These are phyloP conservation scores for Melampsora larici-populina DNA, from an alignment of 1,284 basidiomycete genomes.

Conservation along the genomic window DNA sequence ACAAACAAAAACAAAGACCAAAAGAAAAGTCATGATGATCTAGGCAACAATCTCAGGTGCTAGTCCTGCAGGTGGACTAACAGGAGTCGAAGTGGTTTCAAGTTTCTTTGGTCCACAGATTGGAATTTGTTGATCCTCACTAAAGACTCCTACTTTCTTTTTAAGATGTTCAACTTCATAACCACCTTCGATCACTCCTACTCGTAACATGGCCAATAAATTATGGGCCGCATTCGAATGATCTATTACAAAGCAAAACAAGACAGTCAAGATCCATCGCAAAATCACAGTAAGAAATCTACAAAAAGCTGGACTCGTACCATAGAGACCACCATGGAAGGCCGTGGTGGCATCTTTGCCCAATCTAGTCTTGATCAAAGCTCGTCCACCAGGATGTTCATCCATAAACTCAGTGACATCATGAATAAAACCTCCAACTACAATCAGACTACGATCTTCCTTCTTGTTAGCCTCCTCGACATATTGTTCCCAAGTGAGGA, in stretches of 20 bases:
- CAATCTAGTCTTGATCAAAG: conserved; percentile 63
- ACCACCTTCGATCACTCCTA: conserved; percentile 77
- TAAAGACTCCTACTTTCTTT: conserved; percentile 38
- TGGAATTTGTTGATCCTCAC: conserved; percentile 35
- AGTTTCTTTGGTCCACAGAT: conserved; percentile 41
- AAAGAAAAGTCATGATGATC: background rate
- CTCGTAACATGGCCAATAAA: conserved; percentile 81
- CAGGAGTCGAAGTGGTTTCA: conserved; percentile 12
- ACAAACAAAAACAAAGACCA: no score
- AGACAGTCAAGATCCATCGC: background rate
- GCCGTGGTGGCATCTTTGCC: conserved; percentile 85
- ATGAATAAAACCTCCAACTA: conserved; percentile 85
- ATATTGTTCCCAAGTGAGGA: conserved; percentile 83
- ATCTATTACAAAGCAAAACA: conserved; percentile 60
- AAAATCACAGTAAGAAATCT: no score
- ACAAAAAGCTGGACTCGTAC: background rate
- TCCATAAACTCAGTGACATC: conserved; percentile 81
- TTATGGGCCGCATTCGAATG: conserved; percentile 89
- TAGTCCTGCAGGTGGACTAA: background rate
- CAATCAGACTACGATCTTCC: conserved; percentile 65
- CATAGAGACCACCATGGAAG: conserved; percentile 81
- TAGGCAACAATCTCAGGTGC: background rate
- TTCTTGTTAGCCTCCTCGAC: conserved; percentile 65
- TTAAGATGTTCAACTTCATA: conserved; percentile 45
- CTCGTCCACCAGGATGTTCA: conserved; percentile 78